phyloP scores from a whole-genome alignment of 495 filamentous ascomycete species.

The Opeltia flavorubescens region DNA sequence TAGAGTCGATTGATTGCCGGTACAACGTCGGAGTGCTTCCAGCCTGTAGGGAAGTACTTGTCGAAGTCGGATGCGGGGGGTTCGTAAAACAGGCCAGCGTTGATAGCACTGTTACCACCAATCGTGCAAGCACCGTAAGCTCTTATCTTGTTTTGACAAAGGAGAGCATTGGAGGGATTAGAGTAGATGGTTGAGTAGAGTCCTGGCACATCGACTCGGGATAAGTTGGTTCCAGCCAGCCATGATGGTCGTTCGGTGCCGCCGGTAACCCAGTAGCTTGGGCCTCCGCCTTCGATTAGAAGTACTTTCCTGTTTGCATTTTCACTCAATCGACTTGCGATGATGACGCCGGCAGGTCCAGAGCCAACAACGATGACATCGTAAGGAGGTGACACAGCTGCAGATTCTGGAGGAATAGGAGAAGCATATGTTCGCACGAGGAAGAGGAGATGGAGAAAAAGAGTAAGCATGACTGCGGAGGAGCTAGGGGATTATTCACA shows the following conservation, averaged over 20 bases:
- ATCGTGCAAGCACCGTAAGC: slow-evolving; percentile 68
- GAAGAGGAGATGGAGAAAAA: neutral
- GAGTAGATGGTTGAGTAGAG: slow-evolving; percentile 59
- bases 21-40: slow-evolving; percentile 51
- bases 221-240: slow-evolving; percentile 51
- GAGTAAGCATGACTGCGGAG: too few relatives aligned
- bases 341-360: slow-evolving; percentile 6
- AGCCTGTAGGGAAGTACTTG: slow-evolving; percentile 57
- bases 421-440: neutral
- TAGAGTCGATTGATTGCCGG: slow-evolving; percentile 46
- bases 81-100: slow-evolving; percentile 49
- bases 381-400: neutral
- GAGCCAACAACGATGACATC: slow-evolving; percentile 7
- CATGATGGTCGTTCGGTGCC: slow-evolving; percentile 42
- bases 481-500: too few relatives aligned
- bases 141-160: slow-evolving; percentile 47
- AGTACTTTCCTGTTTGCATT: slow-evolving; percentile 1
- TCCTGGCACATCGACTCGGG: slow-evolving; percentile 68
- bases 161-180: slow-evolving; percentile 43
- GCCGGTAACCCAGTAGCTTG: slow-evolving; percentile 6
- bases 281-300: slow-evolving; percentile 6
- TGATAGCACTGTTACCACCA: slow-evolving; percentile 64
- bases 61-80: slow-evolving; percentile 52
- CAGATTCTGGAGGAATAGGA: neutral
- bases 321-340: slow-evolving; percentile 6